Percentiles rank a stretch among this genome's conserved stretches.
phyloP scores from a whole-genome alignment of 495 filamentous ascomycete genomes.

The Penicillium bialowiezense region DNA sequence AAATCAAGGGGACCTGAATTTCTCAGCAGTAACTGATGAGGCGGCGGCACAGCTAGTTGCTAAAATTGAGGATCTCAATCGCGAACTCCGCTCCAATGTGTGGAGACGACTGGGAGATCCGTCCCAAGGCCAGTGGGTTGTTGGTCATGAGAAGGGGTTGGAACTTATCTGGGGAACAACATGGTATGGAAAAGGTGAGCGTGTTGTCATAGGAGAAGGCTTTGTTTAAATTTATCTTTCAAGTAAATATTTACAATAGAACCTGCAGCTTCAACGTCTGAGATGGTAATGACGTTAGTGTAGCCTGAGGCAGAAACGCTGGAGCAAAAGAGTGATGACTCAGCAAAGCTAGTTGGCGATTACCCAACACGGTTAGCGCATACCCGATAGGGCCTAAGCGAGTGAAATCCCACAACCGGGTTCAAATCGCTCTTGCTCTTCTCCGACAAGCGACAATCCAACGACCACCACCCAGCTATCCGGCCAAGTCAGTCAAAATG shows the following conservation, averaged over 20 bases:
- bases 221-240: conserved; percentile 11
- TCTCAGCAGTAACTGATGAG: conserved; percentile 24
- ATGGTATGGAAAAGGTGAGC: conserved; percentile 82
- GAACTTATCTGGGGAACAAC: conserved; percentile 65
- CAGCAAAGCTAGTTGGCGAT: conserved; percentile 15
- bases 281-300: not conserved
- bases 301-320: conserved; percentile 11
- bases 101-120: conserved; percentile 56
- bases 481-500: conserved; percentile 58
- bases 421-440: conserved; percentile 38
- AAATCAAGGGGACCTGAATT: conserved; percentile 25
- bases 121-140: conserved; percentile 61
- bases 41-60: conserved; percentile 58
- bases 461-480: conserved; percentile 48
- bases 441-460: conserved; percentile 48
- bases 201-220: conserved; percentile 59
- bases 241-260: not conserved
- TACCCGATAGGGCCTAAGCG: conserved; percentile 49
- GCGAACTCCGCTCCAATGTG: conserved; percentile 60
- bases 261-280: not conserved
- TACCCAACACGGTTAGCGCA: conserved; percentile 30
- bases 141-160: conserved; percentile 74
- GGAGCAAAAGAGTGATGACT: conserved; percentile 23
- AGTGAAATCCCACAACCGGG: conserved; percentile 49
- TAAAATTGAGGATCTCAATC: conserved; percentile 73